A percentile compares a stretch with the other conserved stretches of the same genome.
Evolutionary conservation across 495 filamentous ascomycete species (phyloP).

Genomic region (Penicillium manginii): DNA sequence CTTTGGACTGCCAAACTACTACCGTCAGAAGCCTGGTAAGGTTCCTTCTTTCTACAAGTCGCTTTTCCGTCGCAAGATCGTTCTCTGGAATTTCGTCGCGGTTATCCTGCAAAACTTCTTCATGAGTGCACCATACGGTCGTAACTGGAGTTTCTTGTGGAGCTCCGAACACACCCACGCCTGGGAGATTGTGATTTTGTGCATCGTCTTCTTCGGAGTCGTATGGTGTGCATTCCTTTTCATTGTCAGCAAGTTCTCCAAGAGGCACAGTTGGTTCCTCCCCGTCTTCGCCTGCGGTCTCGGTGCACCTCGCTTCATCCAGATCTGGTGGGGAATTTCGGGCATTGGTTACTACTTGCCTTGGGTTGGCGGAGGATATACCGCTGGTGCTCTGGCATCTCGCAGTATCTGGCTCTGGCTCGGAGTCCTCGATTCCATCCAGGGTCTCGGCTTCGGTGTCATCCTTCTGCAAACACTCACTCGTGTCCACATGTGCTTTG

Average conservation of each 20-base stretch:
- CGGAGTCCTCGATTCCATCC: constrained; percentile 51
- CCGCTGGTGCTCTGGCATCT: constrained; percentile 46
- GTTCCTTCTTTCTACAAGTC: constrained; percentile 61
- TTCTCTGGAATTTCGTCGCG: constrained; percentile 52
- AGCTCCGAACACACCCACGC: constrained; percentile 41
- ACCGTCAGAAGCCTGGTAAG: constrained; percentile 65
- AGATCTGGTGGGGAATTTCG: constrained; percentile 56
- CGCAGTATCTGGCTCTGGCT: constrained; percentile 56
- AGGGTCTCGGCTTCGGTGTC: constrained; percentile 55
- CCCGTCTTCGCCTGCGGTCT: constrained; percentile 55
- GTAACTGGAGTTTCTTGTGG: constrained; percentile 57
- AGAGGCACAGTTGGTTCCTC: constrained; percentile 52
- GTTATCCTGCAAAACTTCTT: constrained; percentile 55
- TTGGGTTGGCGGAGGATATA: constrained; percentile 45
- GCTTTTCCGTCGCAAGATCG: constrained; percentile 48
- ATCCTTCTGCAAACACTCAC: constrained; percentile 54
- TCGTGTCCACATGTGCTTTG: constrained; percentile 51
- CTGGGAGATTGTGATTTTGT: constrained; percentile 49
- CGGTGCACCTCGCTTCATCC: constrained; percentile 52
- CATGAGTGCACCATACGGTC: constrained; percentile 52
- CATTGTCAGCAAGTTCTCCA: constrained; percentile 47
- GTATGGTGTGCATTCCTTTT: constrained; percentile 48
- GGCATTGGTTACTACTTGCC: constrained; percentile 51
- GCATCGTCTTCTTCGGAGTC: constrained; percentile 48
- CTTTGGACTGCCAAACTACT: constrained; percentile 52